Percentiles rank a stretch among this genome's conserved stretches.
phyloP scores from a whole-genome alignment of 164 flowering plant species.

The Annona squamosa region DNA sequence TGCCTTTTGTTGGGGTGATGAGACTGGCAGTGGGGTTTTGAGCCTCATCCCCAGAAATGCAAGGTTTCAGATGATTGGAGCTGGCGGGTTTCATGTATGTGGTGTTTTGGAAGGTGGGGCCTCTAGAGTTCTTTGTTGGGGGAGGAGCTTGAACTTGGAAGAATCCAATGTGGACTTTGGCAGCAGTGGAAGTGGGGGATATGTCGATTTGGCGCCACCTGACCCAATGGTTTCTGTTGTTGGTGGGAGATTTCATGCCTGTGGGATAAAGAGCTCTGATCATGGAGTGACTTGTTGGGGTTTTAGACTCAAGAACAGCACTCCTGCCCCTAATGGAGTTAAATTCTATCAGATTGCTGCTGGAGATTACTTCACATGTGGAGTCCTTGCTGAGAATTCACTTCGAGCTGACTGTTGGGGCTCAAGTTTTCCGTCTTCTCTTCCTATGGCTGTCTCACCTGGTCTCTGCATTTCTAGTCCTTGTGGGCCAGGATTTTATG shows the following conservation, averaged over 20 bases:
- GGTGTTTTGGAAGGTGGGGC: constrained; percentile 52
- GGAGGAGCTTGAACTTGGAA: constrained; percentile 56
- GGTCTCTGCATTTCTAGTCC: constrained; percentile 52
- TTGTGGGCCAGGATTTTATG: constrained; percentile 52
- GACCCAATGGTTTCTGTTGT: constrained; percentile 60
- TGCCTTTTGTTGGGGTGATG: constrained; percentile 92
- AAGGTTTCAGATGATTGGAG: constrained; percentile 63
- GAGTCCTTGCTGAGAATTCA: constrained; percentile 56
- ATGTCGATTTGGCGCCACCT: constrained; percentile 52
- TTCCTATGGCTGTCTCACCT: constrained; percentile 78
- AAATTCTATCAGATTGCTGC: constrained; percentile 70
- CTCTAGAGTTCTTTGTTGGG: constrained; percentile 77
- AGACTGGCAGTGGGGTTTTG: constrained; percentile 59
- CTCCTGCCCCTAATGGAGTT: constrained; percentile 50
- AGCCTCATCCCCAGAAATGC: constrained; percentile 40
- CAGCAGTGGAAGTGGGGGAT: constrained; percentile 20
- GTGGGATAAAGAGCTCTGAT: constrained; percentile 67
- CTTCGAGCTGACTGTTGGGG: constrained; percentile 82
- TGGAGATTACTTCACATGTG: constrained; percentile 92
- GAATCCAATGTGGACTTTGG: constrained; percentile 32
- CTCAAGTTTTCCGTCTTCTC: constrained; percentile 55
- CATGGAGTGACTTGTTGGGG: constrained; percentile 85
- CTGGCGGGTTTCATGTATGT: constrained; percentile 96
- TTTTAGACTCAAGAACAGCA: constrained; percentile 42
- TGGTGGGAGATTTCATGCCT: constrained; percentile 89